phyloP scores from a whole-genome alignment of 2,329 filamentous ascomycete species.

The Harringtonia lauricola region DNA sequence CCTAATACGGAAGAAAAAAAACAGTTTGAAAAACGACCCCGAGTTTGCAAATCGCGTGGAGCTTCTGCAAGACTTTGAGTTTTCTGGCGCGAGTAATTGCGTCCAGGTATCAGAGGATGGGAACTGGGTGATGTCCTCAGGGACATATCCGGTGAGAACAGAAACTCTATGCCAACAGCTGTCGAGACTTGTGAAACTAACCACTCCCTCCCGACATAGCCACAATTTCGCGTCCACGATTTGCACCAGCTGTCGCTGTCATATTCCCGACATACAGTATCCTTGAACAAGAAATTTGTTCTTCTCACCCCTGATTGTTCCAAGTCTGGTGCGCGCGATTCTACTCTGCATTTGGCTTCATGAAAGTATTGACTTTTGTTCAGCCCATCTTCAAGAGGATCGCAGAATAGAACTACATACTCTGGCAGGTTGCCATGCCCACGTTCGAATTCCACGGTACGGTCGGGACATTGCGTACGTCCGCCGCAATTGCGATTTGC shows the following conservation, averaged over 20 bases:
- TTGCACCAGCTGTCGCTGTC: slow-evolving; percentile 89
- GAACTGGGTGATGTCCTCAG: slow-evolving; percentile 93
- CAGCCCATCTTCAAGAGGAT: slow-evolving; percentile 80
- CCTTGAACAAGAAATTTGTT: slow-evolving; percentile 82
- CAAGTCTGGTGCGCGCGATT: slow-evolving; percentile 48
- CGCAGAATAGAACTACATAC: slow-evolving; percentile 90
- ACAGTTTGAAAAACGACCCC: slow-evolving; percentile 81
- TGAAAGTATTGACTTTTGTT: slow-evolving; percentile 83
- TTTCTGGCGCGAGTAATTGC: slow-evolving; percentile 73
- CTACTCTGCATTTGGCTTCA: slow-evolving; percentile 55
- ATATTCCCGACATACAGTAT: slow-evolving; percentile 82
- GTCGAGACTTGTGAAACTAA: too few relatives aligned
- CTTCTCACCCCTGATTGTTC: slow-evolving; percentile 85
- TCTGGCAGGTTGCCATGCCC: slow-evolving; percentile 75
- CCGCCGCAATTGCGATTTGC: slow-evolving; percentile 67
- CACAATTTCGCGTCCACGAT: slow-evolving; percentile 89
- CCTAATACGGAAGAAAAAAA: slow-evolving; percentile 81
- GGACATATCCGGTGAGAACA: slow-evolving; percentile 47
- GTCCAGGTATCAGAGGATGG: slow-evolving; percentile 89
- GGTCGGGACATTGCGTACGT: slow-evolving; percentile 85
- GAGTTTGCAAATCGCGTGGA: slow-evolving; percentile 93
- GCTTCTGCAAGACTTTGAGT: slow-evolving; percentile 93
- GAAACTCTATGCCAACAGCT: too few relatives aligned
- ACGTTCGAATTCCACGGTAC: slow-evolving; percentile 82
- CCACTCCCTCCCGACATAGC: slow-evolving; percentile 5